Percentiles rank a stretch among this genome's conserved stretches.
Conservation (phyloP, 805 yeast species). For the Candida odintsovae region DNA sequence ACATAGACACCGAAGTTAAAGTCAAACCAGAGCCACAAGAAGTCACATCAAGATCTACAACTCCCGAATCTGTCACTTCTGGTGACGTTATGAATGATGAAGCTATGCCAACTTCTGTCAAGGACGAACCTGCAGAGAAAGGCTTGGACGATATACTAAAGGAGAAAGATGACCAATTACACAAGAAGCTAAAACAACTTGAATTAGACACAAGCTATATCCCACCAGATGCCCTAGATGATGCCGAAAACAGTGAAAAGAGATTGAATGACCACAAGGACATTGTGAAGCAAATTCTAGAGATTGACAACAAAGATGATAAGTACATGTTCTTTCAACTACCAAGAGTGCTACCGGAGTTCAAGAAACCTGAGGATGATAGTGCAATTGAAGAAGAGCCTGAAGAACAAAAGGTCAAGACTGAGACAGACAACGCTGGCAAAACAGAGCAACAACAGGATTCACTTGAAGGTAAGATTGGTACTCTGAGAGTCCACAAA, state of each 20-base stretch:
- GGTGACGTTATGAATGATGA: slow-evolving; percentile 8
- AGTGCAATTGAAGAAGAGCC: slow-evolving; percentile 9
- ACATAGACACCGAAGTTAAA: slow-evolving; percentile 40
- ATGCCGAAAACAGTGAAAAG: slow-evolving; percentile 29
- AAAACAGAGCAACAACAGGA: background rate
- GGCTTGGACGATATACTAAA: slow-evolving; percentile 15
- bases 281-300: slow-evolving; percentile 24
- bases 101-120: slow-evolving; percentile 8
- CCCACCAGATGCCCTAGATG: slow-evolving; percentile 29
- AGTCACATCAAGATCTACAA: slow-evolving; percentile 11
- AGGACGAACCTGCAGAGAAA: slow-evolving; percentile 18
- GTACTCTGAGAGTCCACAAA: slow-evolving; percentile 68
- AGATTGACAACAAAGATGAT: slow-evolving; percentile 27
- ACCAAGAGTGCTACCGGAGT: slow-evolving; percentile 32
- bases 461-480: slow-evolving; percentile 52
- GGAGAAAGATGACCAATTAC: slow-evolving; percentile 22
- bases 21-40: slow-evolving; percentile 20
- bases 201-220: slow-evolving; percentile 14
- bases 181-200: slow-evolving; percentile 24
- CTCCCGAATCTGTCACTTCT: slow-evolving; percentile 21
- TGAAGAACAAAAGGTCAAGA: slow-evolving; percentile 4
- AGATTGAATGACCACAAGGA: slow-evolving; percentile 34
- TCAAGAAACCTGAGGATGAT: slow-evolving; percentile 18
- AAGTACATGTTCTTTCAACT: slow-evolving; percentile 33
- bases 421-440: slow-evolving; percentile 1